These are phyloP conservation scores for Hepatocystis sp. DNA, from an alignment of 169 alveolate genomes.

Conservation along the genomic window DNA sequence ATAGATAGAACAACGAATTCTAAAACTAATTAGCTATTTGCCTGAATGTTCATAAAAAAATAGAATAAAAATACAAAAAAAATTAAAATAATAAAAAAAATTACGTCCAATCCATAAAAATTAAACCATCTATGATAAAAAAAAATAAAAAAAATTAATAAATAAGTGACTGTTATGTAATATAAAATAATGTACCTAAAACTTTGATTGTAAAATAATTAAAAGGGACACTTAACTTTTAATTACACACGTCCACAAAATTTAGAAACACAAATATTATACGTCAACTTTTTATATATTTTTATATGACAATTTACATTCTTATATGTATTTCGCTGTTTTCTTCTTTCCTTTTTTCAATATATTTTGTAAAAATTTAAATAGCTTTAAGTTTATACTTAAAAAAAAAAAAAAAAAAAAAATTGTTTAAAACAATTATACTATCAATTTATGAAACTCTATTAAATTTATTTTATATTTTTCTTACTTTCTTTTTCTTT, in stretches of 20 bases:
- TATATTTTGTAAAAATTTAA: slow-evolving; percentile 3
- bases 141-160: slow-evolving; percentile 4
- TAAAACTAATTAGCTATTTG: slow-evolving; percentile 17
- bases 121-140: slow-evolving; percentile 18
- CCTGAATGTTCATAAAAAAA: slow-evolving; percentile 57
- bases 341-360: slow-evolving; percentile 6
- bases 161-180: slow-evolving; percentile 8
- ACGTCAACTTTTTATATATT: background rate
- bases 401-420: slow-evolving; percentile 20
- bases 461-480: no score
- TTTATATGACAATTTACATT: slow-evolving; percentile 1
- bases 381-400: slow-evolving; percentile 44
- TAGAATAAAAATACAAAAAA: slow-evolving; percentile 13
- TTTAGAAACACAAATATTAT: background rate
- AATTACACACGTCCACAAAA: slow-evolving; percentile 19
- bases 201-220: slow-evolving; percentile 17
- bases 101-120: slow-evolving; percentile 28
- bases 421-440: slow-evolving; percentile 44
- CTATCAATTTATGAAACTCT: no score
- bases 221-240: background rate
- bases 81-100: slow-evolving; percentile 5
- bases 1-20: background rate
- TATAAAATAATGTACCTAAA: slow-evolving; percentile 20
- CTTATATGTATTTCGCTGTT: slow-evolving; percentile 7
- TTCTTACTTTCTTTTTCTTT: no score